These are phyloP conservation scores for Tetrapisispora namnaoensis DNA, from an alignment of 805 yeast species.

Conservation along the genomic window DNA sequence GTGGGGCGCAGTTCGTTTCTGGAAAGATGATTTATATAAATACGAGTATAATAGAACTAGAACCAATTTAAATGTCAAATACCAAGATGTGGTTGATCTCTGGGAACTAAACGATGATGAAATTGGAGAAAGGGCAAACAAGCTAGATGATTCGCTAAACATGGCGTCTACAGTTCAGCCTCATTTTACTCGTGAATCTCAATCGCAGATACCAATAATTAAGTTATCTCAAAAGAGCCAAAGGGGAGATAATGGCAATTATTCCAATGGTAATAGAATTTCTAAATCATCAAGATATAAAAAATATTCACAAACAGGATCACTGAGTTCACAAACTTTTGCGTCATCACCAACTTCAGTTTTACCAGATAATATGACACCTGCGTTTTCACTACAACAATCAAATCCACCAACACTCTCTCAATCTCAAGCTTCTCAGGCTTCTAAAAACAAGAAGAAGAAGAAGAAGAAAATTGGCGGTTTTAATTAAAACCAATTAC, in stretches of 20 bases:
- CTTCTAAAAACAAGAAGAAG: slow-evolving; percentile 32
- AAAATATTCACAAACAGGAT: slow-evolving; percentile 3
- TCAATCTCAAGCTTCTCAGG: slow-evolving; percentile 12
- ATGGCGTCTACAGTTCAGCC: slow-evolving; percentile 9
- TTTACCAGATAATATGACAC: slow-evolving; percentile 25
- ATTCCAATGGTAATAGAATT: not conserved
- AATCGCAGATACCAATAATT: slow-evolving; percentile 24
- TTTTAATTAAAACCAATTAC: slow-evolving; percentile 30
- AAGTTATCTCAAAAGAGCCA: slow-evolving; percentile 19
- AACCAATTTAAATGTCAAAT: slow-evolving; percentile 7
- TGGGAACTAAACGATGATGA: slow-evolving; percentile 17
- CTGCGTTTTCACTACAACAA: slow-evolving; percentile 26
- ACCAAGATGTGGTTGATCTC: slow-evolving; percentile 12
- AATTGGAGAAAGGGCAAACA: slow-evolving; percentile 5
- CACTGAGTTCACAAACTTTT: not conserved
- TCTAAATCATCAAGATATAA: not conserved
- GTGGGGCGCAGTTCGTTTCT: slow-evolving; percentile 11
- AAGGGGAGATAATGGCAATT: slow-evolving; percentile 1
- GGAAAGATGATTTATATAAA: slow-evolving; percentile 6
- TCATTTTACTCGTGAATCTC: slow-evolving; percentile 12
- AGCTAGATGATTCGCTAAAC: not conserved
- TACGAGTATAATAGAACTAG: slow-evolving; percentile 1
- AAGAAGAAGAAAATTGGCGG: slow-evolving; percentile 34
- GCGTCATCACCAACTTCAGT: slow-evolving; percentile 4
- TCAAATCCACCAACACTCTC: slow-evolving; percentile 11